Evolutionary conservation across 768 basidiomycete species (phyloP), one percentile per base, ranked within the genome.

Genomic region (Serendipita sp.): DNA sequence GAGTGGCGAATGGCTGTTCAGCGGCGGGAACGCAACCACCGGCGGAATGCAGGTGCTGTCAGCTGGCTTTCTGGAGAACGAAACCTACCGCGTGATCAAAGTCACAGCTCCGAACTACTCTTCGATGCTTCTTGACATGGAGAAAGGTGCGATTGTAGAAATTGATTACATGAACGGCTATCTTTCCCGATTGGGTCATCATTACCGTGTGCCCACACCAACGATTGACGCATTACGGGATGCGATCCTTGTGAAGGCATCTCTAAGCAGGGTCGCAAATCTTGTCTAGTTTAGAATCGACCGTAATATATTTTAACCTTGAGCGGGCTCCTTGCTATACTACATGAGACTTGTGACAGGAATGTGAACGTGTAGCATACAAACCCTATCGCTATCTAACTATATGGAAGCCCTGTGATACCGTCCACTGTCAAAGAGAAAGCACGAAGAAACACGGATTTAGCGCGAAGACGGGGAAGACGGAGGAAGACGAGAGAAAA

Each of bases 81-180:
- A 89, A 69, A 82, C 84, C 33, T 58, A 78, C 53, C 78, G 79
- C 20, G 79, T 91, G 45, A 79, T 82, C 16, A 65, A 75, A 7
- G 61, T 74, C 24, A 94, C 90, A 2, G 74, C 72, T 43, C 73
- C 74, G 14, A 91, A 93, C 69, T 79, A 83, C 60, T 91, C 90
- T 3, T 89, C 86, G 16, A 96, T 91, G 82, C 75, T 92, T 17
- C 70, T 75, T 16, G 91, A 95, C 69, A 71, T 94, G 30, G 78
- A 77, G 65, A 72, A 73, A 33, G 84, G 84, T 44, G 62, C 67
- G n/a, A 65, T 69, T 3, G 93, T 91, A 0, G 93, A 97, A 74
- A 79, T 97, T 24, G 81, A 86, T 17, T 88, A 75, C 68, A 76
- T 96, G 68, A 92, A 89, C 64, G 93, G 94, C 3, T 90, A 92